Base-by-base conservation (phyloP, 164 flowering plant genomes). In the Malania oleifera region DNA sequence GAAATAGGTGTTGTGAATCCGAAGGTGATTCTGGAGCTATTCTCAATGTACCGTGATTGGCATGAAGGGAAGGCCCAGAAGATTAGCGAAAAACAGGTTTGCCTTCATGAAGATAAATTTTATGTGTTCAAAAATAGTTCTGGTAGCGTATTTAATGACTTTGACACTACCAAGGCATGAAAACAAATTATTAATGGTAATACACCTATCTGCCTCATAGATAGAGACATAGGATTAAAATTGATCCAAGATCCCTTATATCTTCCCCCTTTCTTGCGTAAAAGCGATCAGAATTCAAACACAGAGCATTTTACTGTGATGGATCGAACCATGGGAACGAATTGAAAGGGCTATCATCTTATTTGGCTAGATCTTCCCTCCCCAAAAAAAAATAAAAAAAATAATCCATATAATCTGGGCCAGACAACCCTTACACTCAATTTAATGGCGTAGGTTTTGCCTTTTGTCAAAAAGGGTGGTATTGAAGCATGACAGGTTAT, bases 11-110 rank as follows among this genome's bases (percentile, higher is more conserved):
- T 79, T 52, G 65, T 95, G 47, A 61, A 90, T 70, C 93, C 97
- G 18, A 77, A 84, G 50, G 91, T 86, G 58, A 56, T 95, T 20
- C 60, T 86, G 56, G 96, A 95, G 73, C 87, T 95, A 39, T 95
- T 90, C 73, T 80, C 91, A 0, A 60, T 82, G 70, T 85, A 90
- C 64, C 89, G 82, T 54, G 88, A 86, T 50, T 90, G 91, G 96
- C 96, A 95, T 62, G 95, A 90, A 51, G 75, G 71, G 64, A 88
- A 82, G 70, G 66, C 82, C 24, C 79, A 74, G 52, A 70, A 69
- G 60, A 88, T 90, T 52, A 76, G 71, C 74, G 69, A 75, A 67
- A 86, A 71, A 66, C 99, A 93, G 97, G 99, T 93, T 28, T 61
- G 53, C 31, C 51, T 27, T 44, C 8, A 8, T 23, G 1, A 1